Evolutionary conservation across 306 rosid genomes (phyloP).

Genomic region (Prunus davidiana): DNA sequence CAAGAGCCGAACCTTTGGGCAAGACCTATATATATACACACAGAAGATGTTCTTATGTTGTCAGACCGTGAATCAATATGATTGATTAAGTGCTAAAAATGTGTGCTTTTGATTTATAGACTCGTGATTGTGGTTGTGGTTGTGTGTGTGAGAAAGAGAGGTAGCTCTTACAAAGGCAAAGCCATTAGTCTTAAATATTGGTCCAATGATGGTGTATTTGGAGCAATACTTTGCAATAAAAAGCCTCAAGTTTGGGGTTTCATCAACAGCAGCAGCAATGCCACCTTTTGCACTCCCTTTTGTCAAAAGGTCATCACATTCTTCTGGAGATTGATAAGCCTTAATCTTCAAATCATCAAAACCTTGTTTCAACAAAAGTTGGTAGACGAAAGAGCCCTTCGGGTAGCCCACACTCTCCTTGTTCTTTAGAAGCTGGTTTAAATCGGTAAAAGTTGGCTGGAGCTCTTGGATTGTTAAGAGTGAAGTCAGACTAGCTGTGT

Average conservation of each 20-base stretch:
- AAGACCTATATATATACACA: constrained; percentile 24
- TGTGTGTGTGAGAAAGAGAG: not conserved
- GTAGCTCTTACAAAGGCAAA: constrained; percentile 42
- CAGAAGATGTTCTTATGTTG: not conserved
- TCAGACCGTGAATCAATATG: not conserved
- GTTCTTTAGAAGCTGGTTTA: constrained; percentile 33
- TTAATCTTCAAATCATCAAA: constrained; percentile 34
- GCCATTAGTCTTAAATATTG: constrained; percentile 32
- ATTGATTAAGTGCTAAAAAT: not conserved
- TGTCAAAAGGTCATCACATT: constrained; percentile 25
- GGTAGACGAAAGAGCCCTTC: constrained; percentile 39
- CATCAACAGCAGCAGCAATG: constrained; percentile 45
- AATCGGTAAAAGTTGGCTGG: constrained; percentile 37
- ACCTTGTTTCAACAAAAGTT: constrained; percentile 33
- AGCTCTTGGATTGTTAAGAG: constrained; percentile 52
- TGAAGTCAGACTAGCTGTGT: constrained; percentile 67
- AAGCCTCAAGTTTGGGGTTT: constrained; percentile 21
- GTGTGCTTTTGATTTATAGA: not conserved
- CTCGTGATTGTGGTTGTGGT: not conserved
- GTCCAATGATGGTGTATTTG: constrained; percentile 31
- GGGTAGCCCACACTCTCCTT: constrained; percentile 49
- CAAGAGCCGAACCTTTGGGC: constrained; percentile 50
- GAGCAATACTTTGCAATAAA: constrained; percentile 35
- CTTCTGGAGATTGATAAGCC: constrained; percentile 9
- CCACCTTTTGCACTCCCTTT: constrained; percentile 34